phyloP scores from a whole-genome alignment of 2,329 filamentous ascomycete genomes.

The Aspergillus felis region DNA sequence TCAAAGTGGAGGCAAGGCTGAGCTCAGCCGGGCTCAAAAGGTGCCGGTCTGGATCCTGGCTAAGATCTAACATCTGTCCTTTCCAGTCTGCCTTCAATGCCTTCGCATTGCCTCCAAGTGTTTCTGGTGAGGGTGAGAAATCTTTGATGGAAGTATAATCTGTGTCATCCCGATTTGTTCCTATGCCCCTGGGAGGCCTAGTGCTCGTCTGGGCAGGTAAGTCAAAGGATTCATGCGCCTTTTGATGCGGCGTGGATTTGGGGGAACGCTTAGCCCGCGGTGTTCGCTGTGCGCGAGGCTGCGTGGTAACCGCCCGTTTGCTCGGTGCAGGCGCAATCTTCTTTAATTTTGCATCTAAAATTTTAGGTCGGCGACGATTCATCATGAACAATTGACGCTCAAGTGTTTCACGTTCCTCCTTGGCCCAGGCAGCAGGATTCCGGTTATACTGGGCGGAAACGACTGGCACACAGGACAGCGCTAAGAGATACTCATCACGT shows the following conservation, averaged over 20 bases:
- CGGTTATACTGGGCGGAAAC: constrained; percentile 42
- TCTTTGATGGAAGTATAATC: constrained; percentile 70
- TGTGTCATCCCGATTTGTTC: constrained; percentile 73
- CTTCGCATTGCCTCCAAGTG: constrained; percentile 64
- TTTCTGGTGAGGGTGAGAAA: constrained; percentile 65
- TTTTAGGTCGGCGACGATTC: constrained; percentile 33
- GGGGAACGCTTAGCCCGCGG: constrained; percentile 37
- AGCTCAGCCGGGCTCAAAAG: constrained; percentile 77
- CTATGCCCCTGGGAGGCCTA: constrained; percentile 43
- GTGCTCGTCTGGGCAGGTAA: constrained; percentile 27
- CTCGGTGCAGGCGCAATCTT: constrained; percentile 38
- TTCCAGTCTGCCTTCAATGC: constrained; percentile 85
- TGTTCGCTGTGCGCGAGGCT: constrained; percentile 28
- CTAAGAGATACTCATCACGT: constrained; percentile 42
- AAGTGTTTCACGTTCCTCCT: constrained; percentile 38
- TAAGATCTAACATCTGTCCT: constrained; percentile 71
- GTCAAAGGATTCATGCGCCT: constrained; percentile 36
- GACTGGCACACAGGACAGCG: constrained; percentile 42
- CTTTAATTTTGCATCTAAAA: constrained; percentile 33
- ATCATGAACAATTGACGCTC: constrained; percentile 41
- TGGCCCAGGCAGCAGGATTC: constrained; percentile 42
- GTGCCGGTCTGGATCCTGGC: constrained; percentile 63
- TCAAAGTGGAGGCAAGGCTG: constrained; percentile 69
- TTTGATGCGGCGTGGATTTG: constrained; percentile 40
- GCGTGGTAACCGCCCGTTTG: constrained; percentile 24